Conservation (phyloP, 2,329 filamentous ascomycete species). For the Alternaria metachromatica region DNA sequence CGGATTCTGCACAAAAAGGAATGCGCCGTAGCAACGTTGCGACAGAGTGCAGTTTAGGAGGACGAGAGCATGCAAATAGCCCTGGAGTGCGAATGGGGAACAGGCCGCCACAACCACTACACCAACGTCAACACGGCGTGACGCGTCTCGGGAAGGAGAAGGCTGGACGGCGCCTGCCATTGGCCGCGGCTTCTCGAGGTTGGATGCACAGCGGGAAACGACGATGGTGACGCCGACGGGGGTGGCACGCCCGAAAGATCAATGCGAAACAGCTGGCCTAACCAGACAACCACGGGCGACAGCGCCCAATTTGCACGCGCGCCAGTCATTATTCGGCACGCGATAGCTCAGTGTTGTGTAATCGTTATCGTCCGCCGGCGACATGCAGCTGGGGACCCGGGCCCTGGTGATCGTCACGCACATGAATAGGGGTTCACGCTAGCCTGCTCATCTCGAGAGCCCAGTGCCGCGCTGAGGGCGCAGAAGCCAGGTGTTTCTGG, state of each 20-base stretch:
- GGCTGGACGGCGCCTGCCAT: not conserved
- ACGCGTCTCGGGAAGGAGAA: not conserved
- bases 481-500: slow-evolving; percentile 8
- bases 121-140: not conserved
- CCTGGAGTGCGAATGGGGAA: not conserved
- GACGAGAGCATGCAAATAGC: not conserved
- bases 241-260: slow-evolving; percentile 4
- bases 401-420: not conserved
- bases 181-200: slow-evolving; percentile 6
- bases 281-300: slow-evolving; percentile 2
- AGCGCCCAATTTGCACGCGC: slow-evolving; percentile 3
- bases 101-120: not conserved
- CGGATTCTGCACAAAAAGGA: slow-evolving; percentile 6
- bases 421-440: slow-evolving; percentile 12
- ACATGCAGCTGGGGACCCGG: slow-evolving; percentile 1
- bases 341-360: not conserved
- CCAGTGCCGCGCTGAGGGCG: slow-evolving; percentile 9
- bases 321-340: not conserved
- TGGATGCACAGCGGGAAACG: slow-evolving; percentile 5
- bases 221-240: not conserved
- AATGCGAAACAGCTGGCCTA: slow-evolving; percentile 11
- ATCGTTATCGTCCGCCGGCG: not conserved
- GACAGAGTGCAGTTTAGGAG: not conserved
- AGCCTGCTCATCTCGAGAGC: slow-evolving; percentile 17
- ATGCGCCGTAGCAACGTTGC: not conserved